Base-by-base conservation (phyloP, 2,329 filamentous ascomycete species). In the Alternaria gansuensis region DNA sequence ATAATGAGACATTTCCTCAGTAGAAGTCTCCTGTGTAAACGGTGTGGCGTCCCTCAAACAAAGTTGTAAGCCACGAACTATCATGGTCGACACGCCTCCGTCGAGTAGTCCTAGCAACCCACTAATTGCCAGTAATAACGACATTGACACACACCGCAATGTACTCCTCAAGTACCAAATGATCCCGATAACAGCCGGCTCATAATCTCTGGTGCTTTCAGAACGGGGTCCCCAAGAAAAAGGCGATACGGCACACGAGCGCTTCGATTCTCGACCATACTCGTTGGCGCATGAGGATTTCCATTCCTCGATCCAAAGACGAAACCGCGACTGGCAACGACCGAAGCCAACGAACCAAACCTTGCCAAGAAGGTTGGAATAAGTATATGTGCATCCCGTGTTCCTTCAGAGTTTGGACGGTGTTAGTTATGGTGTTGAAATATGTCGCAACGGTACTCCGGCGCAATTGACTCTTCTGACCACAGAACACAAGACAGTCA, bases 391-490 rank as follows among this genome's bases (percentile, higher is more conserved):
- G 23, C 28, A 14, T 33, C 29, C 11, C 1, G 9, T 46, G 29
- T 46, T 11, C 6, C 17, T 33, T 46, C 44, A 31, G 11, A 34
- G 13, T 24, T 33, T 4, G 13, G 17, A 24, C 24, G 17, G 21
- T 46, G 17, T 7, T 23, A 11, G 43, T 23, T 33, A n/a, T 46
- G 7, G 44, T 46, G 17, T 24, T 46, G 29, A 21, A 34, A 9
- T 17, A 34, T 34, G 31, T 34, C 33, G 44, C 44, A 48, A 48
- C 44, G 29, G 44, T 34, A 24, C n/a, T n/a, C 44, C 29, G 44
- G 44, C 44, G 23, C 26, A 13, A 14, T 34, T 24, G 13, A 26
- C 21, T 48, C 31, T 8, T n/a, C 21, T 34, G 17, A 10, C 31
- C 44, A 36, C 21, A 11, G 21, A 36, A 26, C 44, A 24, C 21